These are phyloP conservation scores for Candida frijolesensis DNA, from an alignment of 1,139 yeast genomes.

Conservation along the genomic window DNA sequence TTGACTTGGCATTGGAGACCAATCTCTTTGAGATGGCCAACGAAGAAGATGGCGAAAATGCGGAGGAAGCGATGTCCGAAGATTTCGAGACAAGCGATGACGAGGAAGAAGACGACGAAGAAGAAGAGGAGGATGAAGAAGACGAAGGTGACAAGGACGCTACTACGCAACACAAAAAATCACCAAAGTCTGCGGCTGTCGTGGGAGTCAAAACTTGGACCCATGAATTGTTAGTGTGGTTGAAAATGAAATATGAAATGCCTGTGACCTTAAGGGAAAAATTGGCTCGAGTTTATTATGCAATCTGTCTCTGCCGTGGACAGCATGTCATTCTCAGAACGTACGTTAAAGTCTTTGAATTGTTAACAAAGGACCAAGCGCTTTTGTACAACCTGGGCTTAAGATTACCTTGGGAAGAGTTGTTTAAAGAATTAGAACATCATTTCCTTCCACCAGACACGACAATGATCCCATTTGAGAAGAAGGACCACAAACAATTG, in stretches of 20 bases:
- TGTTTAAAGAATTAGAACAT: conserved; percentile 40
- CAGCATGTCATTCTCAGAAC: conserved; percentile 65
- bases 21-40: conserved; percentile 43
- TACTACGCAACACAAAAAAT: conserved; percentile 54
- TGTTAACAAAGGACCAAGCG: conserved; percentile 53
- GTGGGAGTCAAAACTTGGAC: conserved; percentile 86
- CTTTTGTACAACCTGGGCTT: conserved; percentile 44
- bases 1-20: conserved; percentile 58
- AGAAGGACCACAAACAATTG: conserved; percentile 45
- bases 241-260: conserved; percentile 78
- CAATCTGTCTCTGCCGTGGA: conserved; percentile 73
- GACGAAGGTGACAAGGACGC: conserved; percentile 47
- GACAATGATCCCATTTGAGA: conserved; percentile 34
- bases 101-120: conserved; percentile 40
- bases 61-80: conserved; percentile 37
- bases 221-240: conserved; percentile 78
- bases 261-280: conserved; percentile 67
- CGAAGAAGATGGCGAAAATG: conserved; percentile 38
- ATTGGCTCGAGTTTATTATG: conserved; percentile 71
- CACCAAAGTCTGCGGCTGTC: conserved; percentile 72
- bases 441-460: conserved; percentile 38
- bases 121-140: conserved; percentile 31
- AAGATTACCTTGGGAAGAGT: conserved; percentile 53
- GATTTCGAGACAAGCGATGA: conserved; percentile 45
- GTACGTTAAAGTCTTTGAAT: conserved; percentile 66